Evolutionary conservation across 2,329 filamentous ascomycete species (phyloP).

Genomic region (Colletotrichum orchidophilum): DNA sequence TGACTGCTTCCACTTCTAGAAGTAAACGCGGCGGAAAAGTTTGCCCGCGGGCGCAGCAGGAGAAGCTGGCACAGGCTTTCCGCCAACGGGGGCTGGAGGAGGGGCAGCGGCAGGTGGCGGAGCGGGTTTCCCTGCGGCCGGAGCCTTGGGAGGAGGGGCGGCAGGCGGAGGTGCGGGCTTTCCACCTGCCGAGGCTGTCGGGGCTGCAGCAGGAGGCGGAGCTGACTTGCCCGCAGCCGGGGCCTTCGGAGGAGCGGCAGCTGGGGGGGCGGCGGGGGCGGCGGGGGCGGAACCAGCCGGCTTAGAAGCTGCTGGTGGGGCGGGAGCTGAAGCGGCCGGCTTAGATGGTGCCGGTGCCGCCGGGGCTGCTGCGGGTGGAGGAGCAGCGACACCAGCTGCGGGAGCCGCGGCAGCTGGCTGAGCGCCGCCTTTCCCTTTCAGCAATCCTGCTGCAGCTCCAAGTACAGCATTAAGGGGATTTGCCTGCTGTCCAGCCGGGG

Average conservation of each 20-base stretch:
- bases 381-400: not conserved
- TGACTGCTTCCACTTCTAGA: not conserved
- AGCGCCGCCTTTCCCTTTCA: conserved; percentile 19
- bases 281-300: not conserved
- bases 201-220: not conserved
- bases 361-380: not conserved
- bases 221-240: not conserved
- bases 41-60: not conserved
- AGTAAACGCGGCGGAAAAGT: not conserved
- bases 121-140: not conserved
- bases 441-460: conserved; percentile 11
- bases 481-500: conserved; percentile 9
- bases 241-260: not conserved
- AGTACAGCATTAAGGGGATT: conserved; percentile 18
- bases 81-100: not conserved
- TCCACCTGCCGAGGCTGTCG: not conserved
- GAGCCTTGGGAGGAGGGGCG: not conserved
- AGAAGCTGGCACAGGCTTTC: not conserved
- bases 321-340: not conserved
- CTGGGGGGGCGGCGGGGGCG: not conserved
- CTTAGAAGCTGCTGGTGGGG: not conserved
- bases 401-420: conserved; percentile 14
- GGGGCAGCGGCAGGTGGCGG: not conserved
- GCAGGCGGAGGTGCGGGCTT: conserved; percentile 12
- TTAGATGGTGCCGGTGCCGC: not conserved